Percentiles rank a stretch among this genome's conserved stretches.
phyloP scores from a whole-genome alignment of 164 flowering plant species.

The Liriodendron chinense region DNA sequence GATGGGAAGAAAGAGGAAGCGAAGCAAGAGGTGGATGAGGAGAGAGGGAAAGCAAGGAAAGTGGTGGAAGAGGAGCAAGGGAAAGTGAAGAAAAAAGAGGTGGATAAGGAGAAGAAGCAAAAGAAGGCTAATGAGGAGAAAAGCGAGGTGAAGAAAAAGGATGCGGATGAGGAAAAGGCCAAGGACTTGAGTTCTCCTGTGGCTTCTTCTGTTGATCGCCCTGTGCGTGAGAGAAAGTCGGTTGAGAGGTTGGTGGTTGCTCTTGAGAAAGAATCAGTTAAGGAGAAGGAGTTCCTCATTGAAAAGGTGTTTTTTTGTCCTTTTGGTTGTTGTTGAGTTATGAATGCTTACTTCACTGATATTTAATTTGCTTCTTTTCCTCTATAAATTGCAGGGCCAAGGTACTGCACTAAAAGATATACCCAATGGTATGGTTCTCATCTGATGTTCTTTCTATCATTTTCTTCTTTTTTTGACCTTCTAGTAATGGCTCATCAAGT shows the following conservation, averaged over 20 bases:
- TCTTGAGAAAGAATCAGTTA: constrained; percentile 51
- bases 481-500: background rate
- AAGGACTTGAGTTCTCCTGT: constrained; percentile 50
- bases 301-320: constrained; percentile 41
- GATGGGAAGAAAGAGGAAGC: background rate
- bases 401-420: constrained; percentile 88
- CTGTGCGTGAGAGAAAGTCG: constrained; percentile 42
- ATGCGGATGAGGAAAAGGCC: constrained; percentile 22
- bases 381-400: constrained; percentile 58
- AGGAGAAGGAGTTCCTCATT: constrained; percentile 43
- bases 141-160: constrained; percentile 19
- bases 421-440: constrained; percentile 52
- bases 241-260: constrained; percentile 65
- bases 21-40: constrained; percentile 9
- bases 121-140: constrained; percentile 7
- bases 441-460: background rate
- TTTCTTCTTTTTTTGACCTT: background rate
- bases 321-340: background rate
- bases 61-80: background rate
- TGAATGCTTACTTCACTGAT: constrained; percentile 1
- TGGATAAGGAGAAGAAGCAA: constrained; percentile 12
- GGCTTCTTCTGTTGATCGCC: constrained; percentile 41
- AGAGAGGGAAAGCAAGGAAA: background rate
- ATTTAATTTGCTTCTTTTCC: background rate
- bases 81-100: background rate